Conservation (phyloP, 2,329 filamentous ascomycete genomes). For the Teratosphaeria destructans region DNA sequence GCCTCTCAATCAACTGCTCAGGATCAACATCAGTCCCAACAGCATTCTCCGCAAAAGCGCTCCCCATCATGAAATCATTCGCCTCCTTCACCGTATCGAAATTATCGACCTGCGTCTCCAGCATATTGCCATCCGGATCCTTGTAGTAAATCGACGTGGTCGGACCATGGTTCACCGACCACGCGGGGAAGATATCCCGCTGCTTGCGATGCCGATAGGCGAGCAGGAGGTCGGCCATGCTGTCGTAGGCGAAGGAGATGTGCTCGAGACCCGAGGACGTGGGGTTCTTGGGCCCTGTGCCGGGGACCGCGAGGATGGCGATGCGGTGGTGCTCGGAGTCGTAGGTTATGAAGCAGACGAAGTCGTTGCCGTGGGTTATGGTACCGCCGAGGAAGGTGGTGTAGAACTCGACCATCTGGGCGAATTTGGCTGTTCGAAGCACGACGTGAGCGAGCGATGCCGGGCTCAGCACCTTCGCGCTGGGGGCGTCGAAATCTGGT, state of each 20-base stretch:
- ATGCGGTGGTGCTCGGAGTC: constrained; percentile 22
- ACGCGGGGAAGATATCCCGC: constrained; percentile 11
- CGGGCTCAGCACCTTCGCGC: constrained; percentile 8
- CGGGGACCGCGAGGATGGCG: constrained; percentile 7
- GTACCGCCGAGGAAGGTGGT: constrained; percentile 16
- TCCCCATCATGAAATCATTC: constrained; percentile 29
- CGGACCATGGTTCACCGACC: constrained; percentile 16
- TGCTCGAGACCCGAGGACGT: constrained; percentile 14
- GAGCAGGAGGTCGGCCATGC: constrained; percentile 10
- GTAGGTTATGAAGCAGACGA: constrained; percentile 17
- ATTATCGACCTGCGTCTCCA: constrained; percentile 16
- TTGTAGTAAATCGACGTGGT: constrained; percentile 17
- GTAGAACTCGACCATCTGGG: constrained; percentile 19
- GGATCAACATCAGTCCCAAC: constrained; percentile 37
- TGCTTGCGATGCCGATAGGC: constrained; percentile 15
- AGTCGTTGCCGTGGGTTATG: constrained; percentile 10
- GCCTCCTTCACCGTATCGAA: constrained; percentile 24
- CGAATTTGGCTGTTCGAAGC: constrained; percentile 15
- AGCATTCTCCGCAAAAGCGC: constrained; percentile 33
- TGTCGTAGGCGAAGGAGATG: constrained; percentile 19
- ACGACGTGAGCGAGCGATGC: constrained; percentile 18
- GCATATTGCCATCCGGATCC: constrained; percentile 14
- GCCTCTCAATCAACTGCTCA: constrained; percentile 15
- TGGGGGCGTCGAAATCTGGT: neutral
- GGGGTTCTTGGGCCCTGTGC: neutral